Percentiles rank a stretch among this genome's conserved stretches.
Conservation (phyloP, 2,329 filamentous ascomycete genomes). For the Bisporella sp. region DNA sequence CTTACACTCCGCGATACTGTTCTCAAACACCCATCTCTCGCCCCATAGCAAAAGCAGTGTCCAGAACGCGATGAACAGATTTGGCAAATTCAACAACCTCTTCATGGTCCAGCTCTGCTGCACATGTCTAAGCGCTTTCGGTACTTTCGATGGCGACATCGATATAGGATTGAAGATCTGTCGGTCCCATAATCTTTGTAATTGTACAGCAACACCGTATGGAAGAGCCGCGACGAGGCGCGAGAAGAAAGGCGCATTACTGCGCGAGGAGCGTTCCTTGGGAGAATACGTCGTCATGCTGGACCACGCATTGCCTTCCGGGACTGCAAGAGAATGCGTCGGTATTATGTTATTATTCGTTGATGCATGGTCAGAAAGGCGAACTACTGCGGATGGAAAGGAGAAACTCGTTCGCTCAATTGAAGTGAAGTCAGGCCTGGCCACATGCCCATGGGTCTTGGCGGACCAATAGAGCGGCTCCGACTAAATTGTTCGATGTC, state of each 20-base stretch:
- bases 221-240: slow-evolving; percentile 19
- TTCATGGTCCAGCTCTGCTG: slow-evolving; percentile 39
- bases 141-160: slow-evolving; percentile 8
- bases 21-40: slow-evolving; percentile 71
- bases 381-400: too few species aligned
- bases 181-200: slow-evolving; percentile 18
- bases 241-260: slow-evolving; percentile 15
- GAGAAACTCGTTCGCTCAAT: too few species aligned
- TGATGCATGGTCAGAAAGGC: too few species aligned
- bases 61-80: slow-evolving; percentile 68
- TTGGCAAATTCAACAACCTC: slow-evolving; percentile 55
- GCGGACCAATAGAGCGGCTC: too few species aligned
- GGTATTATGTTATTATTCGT: too few species aligned
- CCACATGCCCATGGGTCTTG: too few species aligned
- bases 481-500: too few species aligned
- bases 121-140: slow-evolving; percentile 11
- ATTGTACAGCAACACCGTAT: slow-evolving; percentile 13
- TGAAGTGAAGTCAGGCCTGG: too few species aligned
- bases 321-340: too few species aligned
- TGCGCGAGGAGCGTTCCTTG: too few species aligned
- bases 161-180: slow-evolving; percentile 9
- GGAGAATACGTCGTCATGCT: too few species aligned
- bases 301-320: too few species aligned
- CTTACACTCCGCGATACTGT: slow-evolving; percentile 62
- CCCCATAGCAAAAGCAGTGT: slow-evolving; percentile 73